phyloP scores from a whole-genome alignment of 2,329 filamentous ascomycete genomes.

The Ilyonectria destructans region DNA sequence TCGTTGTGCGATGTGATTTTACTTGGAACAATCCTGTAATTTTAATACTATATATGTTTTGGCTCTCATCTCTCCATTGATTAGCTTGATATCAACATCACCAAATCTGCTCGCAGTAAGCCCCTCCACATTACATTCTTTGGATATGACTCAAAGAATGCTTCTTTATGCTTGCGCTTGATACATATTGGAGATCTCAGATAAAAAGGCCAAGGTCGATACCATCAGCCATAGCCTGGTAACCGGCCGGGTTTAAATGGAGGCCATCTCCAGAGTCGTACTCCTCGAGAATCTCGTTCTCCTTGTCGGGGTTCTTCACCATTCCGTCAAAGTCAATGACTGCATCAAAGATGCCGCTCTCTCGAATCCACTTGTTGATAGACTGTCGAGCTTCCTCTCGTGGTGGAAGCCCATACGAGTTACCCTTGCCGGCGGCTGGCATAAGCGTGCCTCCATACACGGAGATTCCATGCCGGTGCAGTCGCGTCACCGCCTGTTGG shows the following conservation, averaged over 20 bases:
- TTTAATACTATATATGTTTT: too few relatives aligned
- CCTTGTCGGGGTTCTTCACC: slow-evolving; percentile 3
- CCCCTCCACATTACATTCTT: too few relatives aligned
- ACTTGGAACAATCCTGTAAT: too few relatives aligned
- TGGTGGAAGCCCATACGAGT: not conserved
- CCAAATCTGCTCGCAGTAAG: too few relatives aligned
- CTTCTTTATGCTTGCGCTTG: too few relatives aligned
- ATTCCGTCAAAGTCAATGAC: slow-evolving; percentile 13
- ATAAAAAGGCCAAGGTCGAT: not conserved
- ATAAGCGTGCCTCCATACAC: slow-evolving; percentile 2
- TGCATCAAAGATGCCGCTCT: not conserved
- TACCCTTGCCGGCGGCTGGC: slow-evolving; percentile 1
- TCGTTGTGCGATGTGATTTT: too few relatives aligned
- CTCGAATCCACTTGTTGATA: slow-evolving; percentile 5
- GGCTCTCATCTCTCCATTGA: too few relatives aligned
- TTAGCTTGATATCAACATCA: too few relatives aligned
- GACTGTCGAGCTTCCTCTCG: slow-evolving; percentile 6
- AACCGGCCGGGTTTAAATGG: slow-evolving; percentile 9
- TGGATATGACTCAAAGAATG: too few relatives aligned
- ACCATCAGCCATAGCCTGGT: slow-evolving; percentile 5
- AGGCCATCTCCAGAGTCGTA: slow-evolving; percentile 18
- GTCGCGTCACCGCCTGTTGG: not conserved
- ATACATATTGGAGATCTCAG: not conserved
- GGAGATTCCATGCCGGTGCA: not conserved
- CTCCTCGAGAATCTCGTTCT: not conserved